phyloP scores from a whole-genome alignment of 768 basidiomycete species.

The Zangia roseola region DNA sequence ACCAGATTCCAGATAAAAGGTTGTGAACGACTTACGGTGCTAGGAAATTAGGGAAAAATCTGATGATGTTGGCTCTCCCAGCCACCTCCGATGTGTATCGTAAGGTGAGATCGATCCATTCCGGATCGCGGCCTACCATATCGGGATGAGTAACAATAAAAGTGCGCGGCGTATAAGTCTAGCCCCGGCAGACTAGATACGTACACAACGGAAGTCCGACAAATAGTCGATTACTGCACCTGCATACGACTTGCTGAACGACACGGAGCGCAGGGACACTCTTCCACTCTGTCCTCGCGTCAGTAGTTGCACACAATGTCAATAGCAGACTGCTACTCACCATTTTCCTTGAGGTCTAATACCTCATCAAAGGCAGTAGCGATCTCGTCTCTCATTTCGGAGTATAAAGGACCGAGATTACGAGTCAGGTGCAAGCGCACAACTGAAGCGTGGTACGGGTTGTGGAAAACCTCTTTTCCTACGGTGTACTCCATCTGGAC shows the following conservation, averaged over 20 bases:
- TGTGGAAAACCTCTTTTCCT: conserved; percentile 28
- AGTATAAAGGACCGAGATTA: conserved; percentile 37
- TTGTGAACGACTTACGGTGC: conserved; percentile 28
- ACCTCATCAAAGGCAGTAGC: conserved; percentile 37
- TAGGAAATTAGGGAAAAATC: conserved; percentile 34
- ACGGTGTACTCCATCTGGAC: conserved; percentile 42
- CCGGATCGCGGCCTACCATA: conserved; percentile 29
- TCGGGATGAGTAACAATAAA: neutral
- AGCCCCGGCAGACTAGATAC: too few species aligned
- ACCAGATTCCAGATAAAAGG: neutral
- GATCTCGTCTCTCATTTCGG: conserved; percentile 32
- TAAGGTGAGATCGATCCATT: conserved; percentile 32
- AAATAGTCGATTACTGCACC: conserved; percentile 46
- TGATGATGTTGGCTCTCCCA: conserved; percentile 21
- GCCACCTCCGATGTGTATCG: conserved; percentile 33
- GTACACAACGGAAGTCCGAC: conserved; percentile 48
- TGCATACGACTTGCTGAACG: conserved; percentile 37
- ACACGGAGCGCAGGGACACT: conserved; percentile 27
- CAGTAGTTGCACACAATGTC: neutral
- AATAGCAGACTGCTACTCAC: neutral
- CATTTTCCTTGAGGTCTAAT: conserved; percentile 27
- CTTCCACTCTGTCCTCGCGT: conserved; percentile 39
- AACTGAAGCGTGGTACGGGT: conserved; percentile 32
- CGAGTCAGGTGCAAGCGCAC: conserved; percentile 37
- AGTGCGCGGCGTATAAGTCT: too few species aligned